phyloP scores from a whole-genome alignment of 1,284 basidiomycete species.

The Takashimella koratensis region DNA sequence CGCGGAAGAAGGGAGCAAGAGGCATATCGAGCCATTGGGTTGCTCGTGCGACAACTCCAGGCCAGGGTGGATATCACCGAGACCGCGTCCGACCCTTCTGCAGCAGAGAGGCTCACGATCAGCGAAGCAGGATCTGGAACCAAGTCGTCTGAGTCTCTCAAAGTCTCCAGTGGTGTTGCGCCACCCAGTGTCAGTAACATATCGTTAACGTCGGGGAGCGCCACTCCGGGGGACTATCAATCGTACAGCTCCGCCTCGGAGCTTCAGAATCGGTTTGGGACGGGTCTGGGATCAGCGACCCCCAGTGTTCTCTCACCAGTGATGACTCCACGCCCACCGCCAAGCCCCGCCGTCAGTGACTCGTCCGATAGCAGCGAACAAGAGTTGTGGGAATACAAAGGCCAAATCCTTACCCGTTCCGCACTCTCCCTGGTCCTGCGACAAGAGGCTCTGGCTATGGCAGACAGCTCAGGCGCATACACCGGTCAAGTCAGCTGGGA shows the following conservation, averaged over 20 bases:
- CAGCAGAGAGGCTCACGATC: not conserved
- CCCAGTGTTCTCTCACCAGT: not conserved
- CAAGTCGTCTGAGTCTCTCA: not conserved
- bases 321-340: slow-evolving; percentile 9
- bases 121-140: not conserved
- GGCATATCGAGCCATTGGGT: slow-evolving; percentile 22
- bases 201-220: not conserved
- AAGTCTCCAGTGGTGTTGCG: not conserved
- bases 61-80: slow-evolving; percentile 8
- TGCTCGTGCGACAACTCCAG: slow-evolving; percentile 20
- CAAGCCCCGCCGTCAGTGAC: not conserved
- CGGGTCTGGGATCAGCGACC: slow-evolving; percentile 14
- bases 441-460: slow-evolving; percentile 25
- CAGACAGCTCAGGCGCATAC: slow-evolving; percentile 35
- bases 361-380: slow-evolving; percentile 1
- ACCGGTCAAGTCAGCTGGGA: slow-evolving; percentile 35
- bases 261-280: slow-evolving; percentile 23
- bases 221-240: not conserved
- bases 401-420: slow-evolving; percentile 31
- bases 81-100: not conserved
- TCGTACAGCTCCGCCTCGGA: slow-evolving; percentile 2
- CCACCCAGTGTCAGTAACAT: not conserved
- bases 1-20: slow-evolving; percentile 21
- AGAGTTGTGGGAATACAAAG: slow-evolving; percentile 34
- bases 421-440: slow-evolving; percentile 30